Base-by-base conservation (phyloP, 371 early-diverging fungal genomes). In the Mucor velutinosus region DNA sequence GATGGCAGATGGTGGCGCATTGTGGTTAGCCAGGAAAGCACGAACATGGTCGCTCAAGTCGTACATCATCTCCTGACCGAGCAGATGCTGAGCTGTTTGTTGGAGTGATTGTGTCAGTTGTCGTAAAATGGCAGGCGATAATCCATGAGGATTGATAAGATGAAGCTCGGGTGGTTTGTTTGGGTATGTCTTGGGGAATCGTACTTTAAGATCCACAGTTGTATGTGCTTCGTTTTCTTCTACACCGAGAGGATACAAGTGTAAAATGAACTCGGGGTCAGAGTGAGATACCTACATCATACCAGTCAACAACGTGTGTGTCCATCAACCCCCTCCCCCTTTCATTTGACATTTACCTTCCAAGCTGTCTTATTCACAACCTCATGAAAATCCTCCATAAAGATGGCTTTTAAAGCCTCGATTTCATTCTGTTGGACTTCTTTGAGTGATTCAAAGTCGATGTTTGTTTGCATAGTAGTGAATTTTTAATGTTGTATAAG, bases 381-480 rank as follows among this genome's bases (percentile, higher is more conserved):
- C 45, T 82, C 78, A 57, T 79, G 76, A 60, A 83, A 93, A 70
- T 93, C 93, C 12, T 92, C 92, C 91, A 90, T 90, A 70, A 85
- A 88, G 32, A 84, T 84, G 30, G 87, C 87, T 74, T 84, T 76
- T 17, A 93, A 78, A 47, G 91, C 93, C 71, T 89, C 91, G 19
- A 93, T 80, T 78, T 93, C 93, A 75, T 92, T 89, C 65, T 83
- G 67, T 77, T 93, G 93, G 23, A 89, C 83, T 78, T 92, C 91
- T 62, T 83, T 69, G 33, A 87, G 70, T 74, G 86, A 85, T 63
- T 82, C 82, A 67, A 86, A 77, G 74, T 83, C 82, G 70, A 81
- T 71, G 12, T 67, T 41, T n/a, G 67, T 39, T 25, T 64, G 64
- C 64, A 64, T 64, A 25, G 21, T 53, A 15, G 27, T 39, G 45